Evolutionary conservation across 2,329 filamentous ascomycete genomes (phyloP).

Genomic region (Bertia moriformis): DNA sequence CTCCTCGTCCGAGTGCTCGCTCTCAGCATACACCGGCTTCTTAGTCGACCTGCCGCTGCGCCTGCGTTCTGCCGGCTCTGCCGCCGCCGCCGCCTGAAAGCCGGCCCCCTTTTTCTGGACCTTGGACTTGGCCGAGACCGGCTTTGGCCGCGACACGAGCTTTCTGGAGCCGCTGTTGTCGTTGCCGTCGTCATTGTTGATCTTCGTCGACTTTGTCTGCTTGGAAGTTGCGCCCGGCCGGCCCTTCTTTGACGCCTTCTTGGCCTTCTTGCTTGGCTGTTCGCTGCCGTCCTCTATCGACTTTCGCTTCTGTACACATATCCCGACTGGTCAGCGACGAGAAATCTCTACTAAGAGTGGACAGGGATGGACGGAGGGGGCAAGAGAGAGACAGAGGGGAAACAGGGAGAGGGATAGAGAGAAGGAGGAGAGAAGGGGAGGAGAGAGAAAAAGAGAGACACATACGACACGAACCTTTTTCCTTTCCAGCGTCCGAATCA

Average conservation of each 20-base stretch:
- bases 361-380: too few relatives aligned
- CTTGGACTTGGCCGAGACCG: too few relatives aligned
- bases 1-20: constrained; percentile 8
- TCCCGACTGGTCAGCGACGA: constrained; percentile 12
- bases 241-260: not conserved
- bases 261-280: not conserved
- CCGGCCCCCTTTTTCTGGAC: too few relatives aligned
- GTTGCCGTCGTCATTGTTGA: not conserved
- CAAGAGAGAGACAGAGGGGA: too few relatives aligned
- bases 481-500: constrained; percentile 49
- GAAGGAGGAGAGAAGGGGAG: too few relatives aligned
- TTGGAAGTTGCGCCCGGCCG: not conserved
- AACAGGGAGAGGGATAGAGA: too few relatives aligned
- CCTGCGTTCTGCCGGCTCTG: constrained; percentile 8
- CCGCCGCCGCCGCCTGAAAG: constrained; percentile 9
- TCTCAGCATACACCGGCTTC: constrained; percentile 9
- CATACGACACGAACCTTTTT: constrained; percentile 55
- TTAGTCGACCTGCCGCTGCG: not conserved
- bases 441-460: constrained; percentile 1
- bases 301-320: constrained; percentile 42
- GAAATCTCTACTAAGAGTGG: not conserved
- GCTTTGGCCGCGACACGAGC: too few relatives aligned
- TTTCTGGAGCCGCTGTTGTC: too few relatives aligned
- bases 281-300: constrained; percentile 32
- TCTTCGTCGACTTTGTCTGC: not conserved